Evolutionary conservation across 1,284 basidiomycete species (phyloP).

Genomic region (Ganoderma sinense): DNA sequence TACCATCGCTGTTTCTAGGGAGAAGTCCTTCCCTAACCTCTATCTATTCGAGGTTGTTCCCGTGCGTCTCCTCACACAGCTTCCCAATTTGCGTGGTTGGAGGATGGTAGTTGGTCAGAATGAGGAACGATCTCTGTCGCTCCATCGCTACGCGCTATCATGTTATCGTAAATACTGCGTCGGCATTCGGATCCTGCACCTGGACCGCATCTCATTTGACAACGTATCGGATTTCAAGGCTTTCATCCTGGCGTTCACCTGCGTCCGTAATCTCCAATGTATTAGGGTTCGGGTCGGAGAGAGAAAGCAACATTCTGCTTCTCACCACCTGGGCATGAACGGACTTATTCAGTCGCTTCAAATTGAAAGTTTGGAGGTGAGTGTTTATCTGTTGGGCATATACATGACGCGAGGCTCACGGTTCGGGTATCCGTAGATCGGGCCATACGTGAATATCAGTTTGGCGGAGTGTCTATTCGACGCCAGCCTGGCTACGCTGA

Average conservation of each 20-base stretch:
- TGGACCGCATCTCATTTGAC: neutral
- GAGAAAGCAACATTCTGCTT: neutral
- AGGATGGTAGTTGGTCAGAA: neutral
- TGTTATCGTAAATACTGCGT: neutral
- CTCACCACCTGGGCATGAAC: neutral
- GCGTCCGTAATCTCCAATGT: neutral
- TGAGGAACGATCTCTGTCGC: neutral
- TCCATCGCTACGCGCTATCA: neutral
- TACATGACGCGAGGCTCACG: neutral
- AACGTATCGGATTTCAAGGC: neutral
- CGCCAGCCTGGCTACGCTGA: neutral
- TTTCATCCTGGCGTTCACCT: neutral
- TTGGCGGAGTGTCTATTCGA: neutral
- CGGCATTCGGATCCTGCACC: neutral
- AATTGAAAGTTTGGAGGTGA: neutral
- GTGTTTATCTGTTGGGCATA: neutral
- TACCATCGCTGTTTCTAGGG: neutral
- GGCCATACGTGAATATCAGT: neutral
- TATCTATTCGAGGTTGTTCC: neutral
- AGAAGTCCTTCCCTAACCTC: neutral
- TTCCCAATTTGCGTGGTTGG: neutral
- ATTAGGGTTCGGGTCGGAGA: neutral
- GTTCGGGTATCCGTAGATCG: neutral
- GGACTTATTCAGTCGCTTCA: neutral
- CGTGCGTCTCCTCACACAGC: neutral